phyloP scores from a whole-genome alignment of 352 stramenopile species.

The Phytopythium ostracodes region DNA sequence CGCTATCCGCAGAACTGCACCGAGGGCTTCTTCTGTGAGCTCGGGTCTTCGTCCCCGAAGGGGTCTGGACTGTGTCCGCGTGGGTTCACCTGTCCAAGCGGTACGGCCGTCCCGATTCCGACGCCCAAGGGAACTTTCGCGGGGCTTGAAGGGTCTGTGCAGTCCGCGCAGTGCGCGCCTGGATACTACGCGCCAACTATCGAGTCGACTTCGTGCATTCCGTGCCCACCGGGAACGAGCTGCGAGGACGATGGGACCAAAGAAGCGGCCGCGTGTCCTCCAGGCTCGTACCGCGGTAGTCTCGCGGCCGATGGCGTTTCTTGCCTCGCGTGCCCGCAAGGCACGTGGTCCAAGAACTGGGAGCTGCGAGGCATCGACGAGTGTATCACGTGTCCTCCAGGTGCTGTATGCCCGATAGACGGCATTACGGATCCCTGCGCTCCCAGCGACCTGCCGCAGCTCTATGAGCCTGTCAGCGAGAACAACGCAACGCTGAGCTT shows the following conservation, averaged over 20 bases:
- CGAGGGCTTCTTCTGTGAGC: constrained; percentile 94
- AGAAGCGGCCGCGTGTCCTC: constrained; percentile 88
- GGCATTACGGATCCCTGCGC: constrained; percentile 94
- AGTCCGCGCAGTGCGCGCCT: constrained; percentile 89
- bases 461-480: constrained; percentile 83
- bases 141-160: constrained; percentile 88
- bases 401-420: constrained; percentile 92
- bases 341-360: constrained; percentile 99
- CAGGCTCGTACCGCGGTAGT: constrained; percentile 91
- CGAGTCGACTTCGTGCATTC: constrained; percentile 90
- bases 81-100: constrained; percentile 92
- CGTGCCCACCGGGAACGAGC: constrained; percentile 89
- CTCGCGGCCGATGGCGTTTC: constrained; percentile 85
- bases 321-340: constrained; percentile 90
- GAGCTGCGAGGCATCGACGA: constrained; percentile 92
- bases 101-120: constrained; percentile 91
- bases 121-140: constrained; percentile 91
- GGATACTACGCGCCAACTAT: constrained; percentile 97
- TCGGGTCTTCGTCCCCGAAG: constrained; percentile 89
- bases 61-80: constrained; percentile 92
- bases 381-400: constrained; percentile 91
- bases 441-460: constrained; percentile 88
- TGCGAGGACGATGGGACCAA: constrained; percentile 90
- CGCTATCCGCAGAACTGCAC: constrained; percentile 92
- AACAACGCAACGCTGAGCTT: constrained; percentile 57